Evolutionary conservation across 228 moss, liverwort and hornwort genomes (phyloP).

Genomic region (Sphagnum fallax): DNA sequence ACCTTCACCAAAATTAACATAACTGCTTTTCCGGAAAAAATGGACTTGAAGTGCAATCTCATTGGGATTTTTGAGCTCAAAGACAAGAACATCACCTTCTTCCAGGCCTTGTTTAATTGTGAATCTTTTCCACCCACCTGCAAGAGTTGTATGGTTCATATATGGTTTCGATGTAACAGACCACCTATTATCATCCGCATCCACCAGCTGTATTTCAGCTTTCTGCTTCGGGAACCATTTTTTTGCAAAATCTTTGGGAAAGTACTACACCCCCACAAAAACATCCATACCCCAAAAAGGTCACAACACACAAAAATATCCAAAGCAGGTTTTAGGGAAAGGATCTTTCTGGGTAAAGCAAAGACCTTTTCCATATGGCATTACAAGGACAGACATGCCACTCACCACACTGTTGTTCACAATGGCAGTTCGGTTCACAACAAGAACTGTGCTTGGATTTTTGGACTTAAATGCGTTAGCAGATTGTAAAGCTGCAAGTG

Average conservation of each 20-base stretch:
- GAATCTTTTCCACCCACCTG: conserved; percentile 1
- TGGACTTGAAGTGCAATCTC: not conserved
- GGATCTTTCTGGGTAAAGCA: no score
- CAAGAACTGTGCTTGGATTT: no score
- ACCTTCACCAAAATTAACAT: not conserved
- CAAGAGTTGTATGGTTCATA: not conserved
- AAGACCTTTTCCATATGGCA: no score
- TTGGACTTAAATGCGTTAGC: no score
- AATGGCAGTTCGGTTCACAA: no score
- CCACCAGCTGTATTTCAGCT: not conserved
- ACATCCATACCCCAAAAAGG: no score
- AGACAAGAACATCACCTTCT: conserved; percentile 2
- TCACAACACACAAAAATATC: no score
- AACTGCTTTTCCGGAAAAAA: not conserved
- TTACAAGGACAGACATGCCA: no score
- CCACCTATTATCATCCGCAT: conserved; percentile 1
- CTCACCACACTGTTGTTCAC: no score
- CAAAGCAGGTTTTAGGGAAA: no score
- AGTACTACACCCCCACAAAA: not conserved
- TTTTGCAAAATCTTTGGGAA: conserved; percentile 3
- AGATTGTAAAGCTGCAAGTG: no score
- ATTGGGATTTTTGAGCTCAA: not conserved
- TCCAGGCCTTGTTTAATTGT: not conserved
- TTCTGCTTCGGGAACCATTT: conserved; percentile 10
- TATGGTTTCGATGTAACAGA: not conserved